A percentile compares a stretch with the other conserved stretches of the same genome.
Evolutionary conservation across 257 asterid genomes (phyloP).

Genomic region (Asclepias syriaca): DNA sequence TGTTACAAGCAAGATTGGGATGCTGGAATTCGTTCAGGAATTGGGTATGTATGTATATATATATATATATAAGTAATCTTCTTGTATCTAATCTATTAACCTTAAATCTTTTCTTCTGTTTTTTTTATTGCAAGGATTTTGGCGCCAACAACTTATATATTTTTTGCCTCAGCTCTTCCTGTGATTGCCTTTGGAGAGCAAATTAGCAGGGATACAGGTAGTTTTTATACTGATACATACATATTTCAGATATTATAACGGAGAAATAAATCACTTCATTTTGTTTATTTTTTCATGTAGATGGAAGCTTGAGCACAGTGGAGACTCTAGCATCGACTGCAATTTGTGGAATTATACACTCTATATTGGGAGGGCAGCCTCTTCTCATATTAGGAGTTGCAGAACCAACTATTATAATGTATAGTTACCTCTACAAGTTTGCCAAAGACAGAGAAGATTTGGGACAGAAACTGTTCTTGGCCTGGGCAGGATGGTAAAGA

Average conservation of each 20-base stretch:
- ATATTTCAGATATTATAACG: too few species aligned
- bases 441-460: slow-evolving; percentile 39
- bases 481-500: slow-evolving; percentile 46
- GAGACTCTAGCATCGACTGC: slow-evolving; percentile 54
- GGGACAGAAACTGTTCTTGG: slow-evolving; percentile 42
- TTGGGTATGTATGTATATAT: slow-evolving; percentile 17
- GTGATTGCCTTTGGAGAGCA: slow-evolving; percentile 68
- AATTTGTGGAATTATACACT: slow-evolving; percentile 58
- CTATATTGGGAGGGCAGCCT: slow-evolving; percentile 55
- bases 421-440: slow-evolving; percentile 45
- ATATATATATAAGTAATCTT: too few species aligned
- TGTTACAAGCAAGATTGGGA: slow-evolving; percentile 56
- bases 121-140: slow-evolving; percentile 26
- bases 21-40: slow-evolving; percentile 33
- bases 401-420: slow-evolving; percentile 60
- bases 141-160: slow-evolving; percentile 58
- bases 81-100: not conserved
- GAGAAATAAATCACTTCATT: not conserved
- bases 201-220: slow-evolving; percentile 53
- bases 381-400: slow-evolving; percentile 54
- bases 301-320: slow-evolving; percentile 55
- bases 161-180: slow-evolving; percentile 63
- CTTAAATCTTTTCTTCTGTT: not conserved
- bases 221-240: too few species aligned
- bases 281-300: slow-evolving; percentile 16